phyloP scores from a whole-genome alignment of 345 rosid species.

The Dovyalis caffra region DNA sequence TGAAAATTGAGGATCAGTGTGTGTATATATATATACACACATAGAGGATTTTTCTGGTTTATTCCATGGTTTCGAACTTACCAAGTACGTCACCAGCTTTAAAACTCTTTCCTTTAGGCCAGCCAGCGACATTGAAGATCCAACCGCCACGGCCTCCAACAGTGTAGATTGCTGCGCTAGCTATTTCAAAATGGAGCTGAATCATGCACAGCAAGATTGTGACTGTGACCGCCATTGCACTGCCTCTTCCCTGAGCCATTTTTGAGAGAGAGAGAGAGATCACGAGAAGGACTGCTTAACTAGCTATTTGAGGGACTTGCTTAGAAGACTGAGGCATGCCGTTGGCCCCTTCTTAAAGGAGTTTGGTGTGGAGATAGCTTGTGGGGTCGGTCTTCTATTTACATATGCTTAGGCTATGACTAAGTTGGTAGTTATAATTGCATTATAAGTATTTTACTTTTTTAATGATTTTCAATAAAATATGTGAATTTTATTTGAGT shows the following conservation, averaged over 20 bases:
- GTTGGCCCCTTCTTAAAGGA: neutral
- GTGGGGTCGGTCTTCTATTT: neutral
- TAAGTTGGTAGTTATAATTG: too few species aligned
- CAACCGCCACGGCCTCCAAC: constrained; percentile 48
- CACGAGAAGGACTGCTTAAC: neutral
- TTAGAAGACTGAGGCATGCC: neutral
- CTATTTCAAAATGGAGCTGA: constrained; percentile 22
- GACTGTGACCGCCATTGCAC: constrained; percentile 31
- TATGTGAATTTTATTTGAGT: too few species aligned
- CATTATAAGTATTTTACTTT: too few species aligned
- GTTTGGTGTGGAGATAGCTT: neutral
- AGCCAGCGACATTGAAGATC: constrained; percentile 30
- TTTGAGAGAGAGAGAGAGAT: neutral
- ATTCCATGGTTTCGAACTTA: neutral
- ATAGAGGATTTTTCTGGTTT: neutral
- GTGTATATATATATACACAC: too few species aligned
- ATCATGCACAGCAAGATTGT: constrained; percentile 28
- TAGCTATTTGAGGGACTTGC: neutral
- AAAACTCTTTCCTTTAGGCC: constrained; percentile 44
- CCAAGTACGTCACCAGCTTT: constrained; percentile 45
- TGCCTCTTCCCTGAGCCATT: constrained; percentile 52
- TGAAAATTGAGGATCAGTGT: too few species aligned
- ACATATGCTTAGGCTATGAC: too few species aligned
- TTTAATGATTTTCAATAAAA: too few species aligned
- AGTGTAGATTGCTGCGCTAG: constrained; percentile 31